These are phyloP conservation scores for Trichoderma semiorbis DNA, from an alignment of 2,329 filamentous ascomycete species.

Conservation along the genomic window DNA sequence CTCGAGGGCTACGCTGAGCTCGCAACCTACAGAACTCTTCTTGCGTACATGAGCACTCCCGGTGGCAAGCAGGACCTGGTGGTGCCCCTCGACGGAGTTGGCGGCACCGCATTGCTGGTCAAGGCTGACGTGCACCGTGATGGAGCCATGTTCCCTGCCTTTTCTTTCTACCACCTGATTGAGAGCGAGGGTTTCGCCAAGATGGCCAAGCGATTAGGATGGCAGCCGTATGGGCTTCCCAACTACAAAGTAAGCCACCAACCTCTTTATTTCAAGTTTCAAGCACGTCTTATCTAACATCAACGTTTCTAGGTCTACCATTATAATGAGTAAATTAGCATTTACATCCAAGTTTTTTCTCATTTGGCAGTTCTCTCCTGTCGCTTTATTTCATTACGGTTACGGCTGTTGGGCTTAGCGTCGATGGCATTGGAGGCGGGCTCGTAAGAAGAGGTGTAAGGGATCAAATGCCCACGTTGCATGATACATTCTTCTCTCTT, in stretches of 20 bases:
- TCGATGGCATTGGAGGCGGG: not conserved
- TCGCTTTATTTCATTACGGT: slow-evolving; percentile 15
- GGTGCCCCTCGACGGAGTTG: slow-evolving; percentile 85
- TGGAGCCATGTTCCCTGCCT: slow-evolving; percentile 97
- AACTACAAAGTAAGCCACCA: slow-evolving; percentile 80
- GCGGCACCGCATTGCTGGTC: slow-evolving; percentile 86
- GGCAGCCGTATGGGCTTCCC: slow-evolving; percentile 81
- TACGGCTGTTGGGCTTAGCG: slow-evolving; percentile 13
- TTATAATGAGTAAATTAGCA: slow-evolving; percentile 69
- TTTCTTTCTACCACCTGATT: slow-evolving; percentile 93
- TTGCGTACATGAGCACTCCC: slow-evolving; percentile 73
- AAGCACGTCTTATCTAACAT: slow-evolving; percentile 18
- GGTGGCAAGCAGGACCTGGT: slow-evolving; percentile 57
- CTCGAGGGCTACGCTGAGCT: slow-evolving; percentile 92
- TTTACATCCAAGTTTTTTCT: not conserved
- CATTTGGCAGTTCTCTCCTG: not conserved
- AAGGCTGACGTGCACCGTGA: slow-evolving; percentile 97
- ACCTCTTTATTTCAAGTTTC: not conserved
- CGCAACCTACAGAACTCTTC: slow-evolving; percentile 85
- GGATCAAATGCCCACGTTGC: not conserved
- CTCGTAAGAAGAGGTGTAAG: not conserved
- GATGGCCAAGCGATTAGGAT: slow-evolving; percentile 88
- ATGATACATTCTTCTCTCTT: not conserved
- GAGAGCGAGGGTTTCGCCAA: slow-evolving; percentile 98
- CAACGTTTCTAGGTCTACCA: slow-evolving; percentile 70